Percentiles rank a stretch among this genome's conserved stretches.
Evolutionary conservation across 495 filamentous ascomycete species (phyloP).

Genomic region (Pseudomonodictys pantanalensis): DNA sequence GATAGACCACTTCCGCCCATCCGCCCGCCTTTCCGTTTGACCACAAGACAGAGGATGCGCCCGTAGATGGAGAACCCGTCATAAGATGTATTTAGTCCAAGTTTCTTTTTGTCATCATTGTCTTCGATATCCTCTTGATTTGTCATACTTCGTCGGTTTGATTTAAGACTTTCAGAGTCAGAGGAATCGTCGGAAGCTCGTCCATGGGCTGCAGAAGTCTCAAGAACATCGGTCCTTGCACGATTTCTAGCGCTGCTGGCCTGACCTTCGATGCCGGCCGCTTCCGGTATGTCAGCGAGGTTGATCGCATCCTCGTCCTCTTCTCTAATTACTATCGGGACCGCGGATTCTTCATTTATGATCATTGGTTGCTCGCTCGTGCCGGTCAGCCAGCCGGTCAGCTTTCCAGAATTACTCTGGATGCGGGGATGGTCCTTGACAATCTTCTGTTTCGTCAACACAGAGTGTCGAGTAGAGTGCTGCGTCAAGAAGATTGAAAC

Average conservation of each 20-base stretch:
- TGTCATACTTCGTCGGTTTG: conserved; percentile 50
- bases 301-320: conserved; percentile 37
- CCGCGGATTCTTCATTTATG: conserved; percentile 35
- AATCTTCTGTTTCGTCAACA: conserved; percentile 78
- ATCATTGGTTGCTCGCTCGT: conserved; percentile 41
- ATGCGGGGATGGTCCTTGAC: conserved; percentile 56
- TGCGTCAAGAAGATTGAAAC: conserved; percentile 91
- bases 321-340: conserved; percentile 48
- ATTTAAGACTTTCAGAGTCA: conserved; percentile 33
- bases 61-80: conserved; percentile 95
- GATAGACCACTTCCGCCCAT: conserved; percentile 38
- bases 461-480: conserved; percentile 78
- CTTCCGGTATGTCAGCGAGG: conserved; percentile 38
- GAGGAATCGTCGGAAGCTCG: conserved; percentile 20
- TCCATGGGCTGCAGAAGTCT: too few relatives aligned
- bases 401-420: conserved; percentile 56
- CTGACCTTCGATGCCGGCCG: not conserved
- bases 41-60: conserved; percentile 82
- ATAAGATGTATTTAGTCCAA: conserved; percentile 77
- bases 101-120: conserved; percentile 84
- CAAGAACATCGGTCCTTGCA: too few relatives aligned
- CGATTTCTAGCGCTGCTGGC: too few relatives aligned
- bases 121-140: conserved; percentile 30
- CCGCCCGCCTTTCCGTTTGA: conserved; percentile 62
- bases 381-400: conserved; percentile 55